Percentiles rank a stretch among this genome's conserved stretches.
phyloP scores from a whole-genome alignment of 495 filamentous ascomycete genomes.

The Podospora appendiculata region DNA sequence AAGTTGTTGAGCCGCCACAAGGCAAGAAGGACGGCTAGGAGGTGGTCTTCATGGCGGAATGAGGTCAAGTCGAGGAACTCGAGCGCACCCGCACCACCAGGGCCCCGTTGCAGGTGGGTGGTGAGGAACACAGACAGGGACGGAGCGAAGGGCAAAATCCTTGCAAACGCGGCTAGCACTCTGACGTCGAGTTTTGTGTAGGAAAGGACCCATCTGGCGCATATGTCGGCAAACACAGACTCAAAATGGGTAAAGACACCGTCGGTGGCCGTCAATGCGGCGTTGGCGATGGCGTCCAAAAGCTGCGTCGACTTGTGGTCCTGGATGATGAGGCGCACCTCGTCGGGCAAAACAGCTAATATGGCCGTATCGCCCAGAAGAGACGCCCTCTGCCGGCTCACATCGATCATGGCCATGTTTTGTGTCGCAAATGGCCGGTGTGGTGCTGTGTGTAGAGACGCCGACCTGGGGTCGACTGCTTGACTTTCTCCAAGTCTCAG shows the following conservation, averaged over 20 bases:
- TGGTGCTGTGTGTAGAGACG: no score
- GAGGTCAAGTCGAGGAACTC: constrained; percentile 13
- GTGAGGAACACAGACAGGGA: constrained; percentile 52
- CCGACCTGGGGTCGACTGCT: no score
- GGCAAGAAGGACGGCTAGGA: constrained; percentile 50
- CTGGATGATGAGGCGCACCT: constrained; percentile 56
- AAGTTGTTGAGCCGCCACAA: constrained; percentile 70
- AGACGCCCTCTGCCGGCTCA: constrained; percentile 30
- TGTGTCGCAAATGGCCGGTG: constrained; percentile 9
- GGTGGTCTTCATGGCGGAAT: constrained; percentile 18
- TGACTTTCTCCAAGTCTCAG: no score
- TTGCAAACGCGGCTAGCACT: constrained; percentile 65
- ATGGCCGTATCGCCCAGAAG: constrained; percentile 31
- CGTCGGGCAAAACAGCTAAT: constrained; percentile 52
- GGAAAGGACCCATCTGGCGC: constrained; percentile 61
- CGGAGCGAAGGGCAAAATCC: constrained; percentile 72
- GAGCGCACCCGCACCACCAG: background rate
- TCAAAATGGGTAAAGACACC: constrained; percentile 63
- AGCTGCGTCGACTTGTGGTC: constrained; percentile 54
- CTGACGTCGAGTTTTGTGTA: constrained; percentile 33
- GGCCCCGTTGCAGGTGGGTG: constrained; percentile 16
- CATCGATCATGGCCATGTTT: constrained; percentile 37
- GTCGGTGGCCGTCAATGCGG: constrained; percentile 59
- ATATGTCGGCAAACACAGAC: constrained; percentile 67
- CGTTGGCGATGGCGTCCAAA: constrained; percentile 59